Conservation (phyloP, 345 rosid genomes). For the Gossypium stocksii region DNA sequence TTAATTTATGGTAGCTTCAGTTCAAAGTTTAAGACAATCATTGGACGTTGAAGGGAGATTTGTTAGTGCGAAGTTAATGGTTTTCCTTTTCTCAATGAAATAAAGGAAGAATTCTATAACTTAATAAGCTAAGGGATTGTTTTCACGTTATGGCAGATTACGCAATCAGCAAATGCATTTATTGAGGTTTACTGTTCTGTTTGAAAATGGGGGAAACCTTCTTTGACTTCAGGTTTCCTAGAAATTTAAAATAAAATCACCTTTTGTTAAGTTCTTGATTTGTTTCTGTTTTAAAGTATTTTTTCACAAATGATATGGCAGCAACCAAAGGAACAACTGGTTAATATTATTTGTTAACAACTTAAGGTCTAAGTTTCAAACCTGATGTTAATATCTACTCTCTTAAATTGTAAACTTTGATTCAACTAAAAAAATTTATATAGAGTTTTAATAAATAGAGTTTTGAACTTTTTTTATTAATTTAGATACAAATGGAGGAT, state of each 20-base stretch:
- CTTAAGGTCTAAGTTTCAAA: too few species aligned
- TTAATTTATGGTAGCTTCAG: conserved; percentile 1
- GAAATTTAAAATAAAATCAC: background rate
- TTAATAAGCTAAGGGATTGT: background rate
- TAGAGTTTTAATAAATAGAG: too few species aligned
- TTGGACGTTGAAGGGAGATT: background rate
- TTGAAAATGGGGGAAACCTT: background rate
- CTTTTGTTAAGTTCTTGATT: too few species aligned
- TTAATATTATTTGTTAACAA: too few species aligned
- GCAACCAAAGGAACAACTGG: too few species aligned
- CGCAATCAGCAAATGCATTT: background rate
- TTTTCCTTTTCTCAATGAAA: background rate
- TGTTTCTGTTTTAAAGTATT: too few species aligned
- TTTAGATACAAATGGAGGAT: too few species aligned
- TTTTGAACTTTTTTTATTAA: too few species aligned
- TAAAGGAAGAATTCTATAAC: background rate
- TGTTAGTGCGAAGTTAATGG: background rate
- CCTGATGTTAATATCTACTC: too few species aligned
- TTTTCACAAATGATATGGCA: too few species aligned
- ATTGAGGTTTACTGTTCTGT: background rate
- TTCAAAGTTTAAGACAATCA: background rate
- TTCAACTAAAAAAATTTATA: too few species aligned
- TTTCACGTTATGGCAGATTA: background rate
- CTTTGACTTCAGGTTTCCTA: background rate
- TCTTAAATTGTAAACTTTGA: too few species aligned